These are phyloP conservation scores for Beauveria sp. DNA, from an alignment of 2,329 filamentous ascomycete genomes.

Conservation along the genomic window DNA sequence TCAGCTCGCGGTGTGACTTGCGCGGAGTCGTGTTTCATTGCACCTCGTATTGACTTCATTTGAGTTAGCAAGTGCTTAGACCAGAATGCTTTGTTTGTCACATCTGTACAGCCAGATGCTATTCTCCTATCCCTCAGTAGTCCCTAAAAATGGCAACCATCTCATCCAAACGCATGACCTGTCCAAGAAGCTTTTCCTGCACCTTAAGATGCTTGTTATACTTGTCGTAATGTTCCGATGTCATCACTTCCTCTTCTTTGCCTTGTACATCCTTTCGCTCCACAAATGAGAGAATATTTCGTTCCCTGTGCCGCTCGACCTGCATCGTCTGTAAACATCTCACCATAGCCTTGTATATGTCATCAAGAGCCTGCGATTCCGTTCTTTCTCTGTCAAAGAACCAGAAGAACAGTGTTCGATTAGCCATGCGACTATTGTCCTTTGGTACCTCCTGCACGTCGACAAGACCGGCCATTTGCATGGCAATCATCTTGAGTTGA, in stretches of 20 bases:
- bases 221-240: conserved; percentile 61
- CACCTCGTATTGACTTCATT: too few relatives aligned
- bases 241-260: conserved; percentile 73
- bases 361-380: conserved; percentile 63
- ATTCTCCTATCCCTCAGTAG: conserved; percentile 38
- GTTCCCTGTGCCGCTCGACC: conserved; percentile 64
- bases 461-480: conserved; percentile 80
- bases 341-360: conserved; percentile 84
- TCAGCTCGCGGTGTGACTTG: too few relatives aligned
- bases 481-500: conserved; percentile 72
- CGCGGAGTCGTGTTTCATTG: too few relatives aligned
- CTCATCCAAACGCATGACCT: conserved; percentile 76
- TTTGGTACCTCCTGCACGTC: conserved; percentile 92
- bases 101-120: conserved; percentile 2
- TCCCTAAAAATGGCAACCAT: conserved; percentile 78
- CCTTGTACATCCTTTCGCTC: conserved; percentile 81
- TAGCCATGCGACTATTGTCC: conserved; percentile 73
- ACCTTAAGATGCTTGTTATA: conserved; percentile 53
- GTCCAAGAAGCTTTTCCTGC: conserved; percentile 66
- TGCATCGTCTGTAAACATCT: conserved; percentile 73
- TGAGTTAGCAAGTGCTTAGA: not conserved
- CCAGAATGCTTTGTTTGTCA: not conserved
- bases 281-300: conserved; percentile 69
- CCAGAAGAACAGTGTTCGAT: conserved; percentile 84
- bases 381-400: conserved; percentile 76